Base-by-base conservation (phyloP, 208 protist genomes). In the Wallacemonas sp. region DNA sequence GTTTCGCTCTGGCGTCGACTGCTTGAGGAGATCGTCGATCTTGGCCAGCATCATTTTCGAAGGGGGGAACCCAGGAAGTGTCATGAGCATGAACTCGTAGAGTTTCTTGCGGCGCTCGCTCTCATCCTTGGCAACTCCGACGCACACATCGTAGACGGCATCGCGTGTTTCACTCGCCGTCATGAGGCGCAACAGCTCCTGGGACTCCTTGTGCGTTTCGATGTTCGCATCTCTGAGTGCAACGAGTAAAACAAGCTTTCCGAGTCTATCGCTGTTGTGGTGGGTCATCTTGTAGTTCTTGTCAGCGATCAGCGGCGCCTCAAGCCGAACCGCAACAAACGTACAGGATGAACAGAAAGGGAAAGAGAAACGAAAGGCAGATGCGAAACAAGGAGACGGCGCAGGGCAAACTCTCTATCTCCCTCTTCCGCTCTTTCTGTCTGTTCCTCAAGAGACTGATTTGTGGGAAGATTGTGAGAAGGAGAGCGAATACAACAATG, bases 1-100 rank as follows among this genome's bases (percentile, higher is more conserved):
- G 47, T 36, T 47, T 27, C 24, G 5, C 62, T 58, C 45, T 2
- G 19, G 19, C 6, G 36, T 14, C 19, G 66, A 42, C 2, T 53
- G 28, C 28, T 72, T 54, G 33, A 72, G 72, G 59, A 72, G 72
- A 4, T 33, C 42, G 33, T 76, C 59, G 22, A 94, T 84, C 19
- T 14, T 63, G 17, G 63, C 33, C 0, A 90, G 75, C 2, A 70
- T 86, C 19, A 73, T 28, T 42, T 72, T 63, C 11, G 82, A 91
- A 0, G 88, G 84, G 9, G 84, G 88, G 51, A 94, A 91, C 49
- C 82, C 84, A 22, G 77, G 77, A 1, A 91, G 68, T 60, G 77
- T 83, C 58, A 79, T 76, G 21, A 87, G 62, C 39, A 94, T 65
- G n/a, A 94, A 71, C 59, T 81, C 70, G 41, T 81, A 80, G 42